Base-by-base conservation (phyloP, 2,329 filamentous ascomycete genomes). In the Mariannaea sp. region DNA sequence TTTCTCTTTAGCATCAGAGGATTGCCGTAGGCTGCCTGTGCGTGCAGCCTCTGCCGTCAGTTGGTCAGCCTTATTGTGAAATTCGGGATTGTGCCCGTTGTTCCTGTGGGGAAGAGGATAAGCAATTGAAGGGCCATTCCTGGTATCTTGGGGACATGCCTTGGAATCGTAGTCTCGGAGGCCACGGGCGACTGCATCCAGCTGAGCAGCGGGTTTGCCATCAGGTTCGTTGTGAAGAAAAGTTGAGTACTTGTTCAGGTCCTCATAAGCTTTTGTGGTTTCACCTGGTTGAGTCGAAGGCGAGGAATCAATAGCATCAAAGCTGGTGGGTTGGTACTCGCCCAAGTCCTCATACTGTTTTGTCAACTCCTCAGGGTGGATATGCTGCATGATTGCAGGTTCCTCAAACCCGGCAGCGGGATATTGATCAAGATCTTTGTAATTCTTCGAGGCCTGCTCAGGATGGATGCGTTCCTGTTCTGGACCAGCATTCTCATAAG, bases 341-440 rank as follows among this genome's bases (percentile, higher is more conserved):
- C 68, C 66, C 43, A 80, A 68, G 48, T 80, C 77, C 7, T 69
- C 64, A 36, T 77, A 75, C 5, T 66, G 57, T 49, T 75, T 76
- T 20, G 70, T 70, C 38, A 68, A 56, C 53, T 74, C 71, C 55
- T 75, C 73, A 8, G 73, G 67, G n/a, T 72, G 70, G n/a, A 68
- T 50, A 16, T 70, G 66, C 16, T 61, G 53, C 2, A 55, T 62
- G 36, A 59, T 53, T 3, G 52, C 30, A 3, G 59, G 57, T 50
- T 71, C 69, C 44, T 70, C 65, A 26, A 61, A 70, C 7, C 69
- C 68, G n/a, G 60, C 59, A 9, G 56, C 46, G 3, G 68, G 65
- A 38, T 74, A 74, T 17, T 65, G 58, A 12, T 59, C 42, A 12
- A 74, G 62, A 38, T 75, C 71, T 32, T 65, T 56, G 43, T 73